Evolutionary conservation across 768 basidiomycete species (phyloP).

Genomic region (Leccinum incarnatum): DNA sequence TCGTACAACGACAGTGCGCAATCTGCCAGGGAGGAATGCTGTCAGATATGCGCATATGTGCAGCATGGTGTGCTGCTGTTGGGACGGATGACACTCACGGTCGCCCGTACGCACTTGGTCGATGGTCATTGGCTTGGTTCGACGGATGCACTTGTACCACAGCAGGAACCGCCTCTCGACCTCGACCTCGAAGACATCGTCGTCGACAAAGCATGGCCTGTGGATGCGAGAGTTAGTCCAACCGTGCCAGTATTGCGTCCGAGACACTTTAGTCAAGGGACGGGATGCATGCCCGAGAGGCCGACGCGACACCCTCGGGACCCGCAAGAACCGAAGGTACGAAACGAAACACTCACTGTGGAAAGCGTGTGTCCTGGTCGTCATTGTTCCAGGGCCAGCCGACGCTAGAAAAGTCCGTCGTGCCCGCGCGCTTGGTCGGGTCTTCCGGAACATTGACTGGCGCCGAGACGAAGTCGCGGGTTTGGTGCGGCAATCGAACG

Average conservation of each 20-base stretch:
- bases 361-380: not conserved
- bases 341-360: conserved; percentile 14
- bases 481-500: conserved; percentile 3
- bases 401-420: not conserved
- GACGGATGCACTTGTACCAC: conserved; percentile 25
- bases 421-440: not conserved
- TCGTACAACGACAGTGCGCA: conserved; percentile 25
- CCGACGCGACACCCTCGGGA: not conserved
- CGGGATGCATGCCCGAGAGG: not conserved
- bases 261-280: too few relatives aligned
- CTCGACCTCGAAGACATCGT: conserved; percentile 19
- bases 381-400: conserved; percentile 18
- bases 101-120: conserved; percentile 25
- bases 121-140: conserved; percentile 18
- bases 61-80: not conserved
- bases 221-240: not conserved
- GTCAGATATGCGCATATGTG: not conserved
- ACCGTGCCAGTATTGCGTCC: conserved; percentile 2
- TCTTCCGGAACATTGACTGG: conserved; percentile 4
- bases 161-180: conserved; percentile 21
- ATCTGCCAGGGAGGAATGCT: conserved; percentile 1
- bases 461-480: conserved; percentile 18
- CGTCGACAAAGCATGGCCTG: conserved; percentile 18
- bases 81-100: conserved; percentile 6
- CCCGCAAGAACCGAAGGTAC: not conserved